A percentile compares a stretch with the other conserved stretches of the same genome.
phyloP scores from a whole-genome alignment of 108 stramenopile genomes.

The Nannochloropsis salina region DNA sequence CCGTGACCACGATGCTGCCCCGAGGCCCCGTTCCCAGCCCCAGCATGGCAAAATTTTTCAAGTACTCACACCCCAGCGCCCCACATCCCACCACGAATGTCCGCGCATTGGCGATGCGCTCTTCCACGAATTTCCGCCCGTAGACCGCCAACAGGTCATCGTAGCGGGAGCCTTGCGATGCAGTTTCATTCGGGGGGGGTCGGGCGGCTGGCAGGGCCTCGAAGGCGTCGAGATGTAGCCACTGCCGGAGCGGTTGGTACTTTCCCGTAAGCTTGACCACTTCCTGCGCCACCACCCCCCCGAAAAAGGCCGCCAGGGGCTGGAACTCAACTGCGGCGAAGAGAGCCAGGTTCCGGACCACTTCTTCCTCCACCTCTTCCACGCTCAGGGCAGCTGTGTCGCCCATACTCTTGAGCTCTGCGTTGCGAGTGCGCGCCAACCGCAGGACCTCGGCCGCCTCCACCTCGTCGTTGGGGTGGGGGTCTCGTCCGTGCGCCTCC shows the following conservation, averaged over 20 bases:
- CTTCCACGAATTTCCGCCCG: constrained; percentile 61
- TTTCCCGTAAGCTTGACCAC: constrained; percentile 76
- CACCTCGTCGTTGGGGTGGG: constrained; percentile 43
- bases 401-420: constrained; percentile 18
- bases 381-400: constrained; percentile 2
- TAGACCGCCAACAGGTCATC: constrained; percentile 68
- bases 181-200: constrained; percentile 32
- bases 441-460: constrained; percentile 42
- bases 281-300: constrained; percentile 78
- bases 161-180: constrained; percentile 60
- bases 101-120: constrained; percentile 59
- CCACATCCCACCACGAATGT: constrained; percentile 79
- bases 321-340: constrained; percentile 57
- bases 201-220: constrained; percentile 59
- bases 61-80: constrained; percentile 76
- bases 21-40: constrained; percentile 68
- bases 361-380: constrained; percentile 58
- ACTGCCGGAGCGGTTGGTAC: constrained; percentile 72
- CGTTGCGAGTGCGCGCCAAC: not conserved
- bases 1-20: constrained; percentile 65
- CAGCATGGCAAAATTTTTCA: constrained; percentile 73
- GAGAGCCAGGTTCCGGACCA: constrained; percentile 56
- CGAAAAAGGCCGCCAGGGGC: constrained; percentile 69
- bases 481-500: constrained; percentile 43
- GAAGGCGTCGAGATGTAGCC: constrained; percentile 52